phyloP scores from a whole-genome alignment of 139 green algal species.

The Closterium sp. region DNA sequence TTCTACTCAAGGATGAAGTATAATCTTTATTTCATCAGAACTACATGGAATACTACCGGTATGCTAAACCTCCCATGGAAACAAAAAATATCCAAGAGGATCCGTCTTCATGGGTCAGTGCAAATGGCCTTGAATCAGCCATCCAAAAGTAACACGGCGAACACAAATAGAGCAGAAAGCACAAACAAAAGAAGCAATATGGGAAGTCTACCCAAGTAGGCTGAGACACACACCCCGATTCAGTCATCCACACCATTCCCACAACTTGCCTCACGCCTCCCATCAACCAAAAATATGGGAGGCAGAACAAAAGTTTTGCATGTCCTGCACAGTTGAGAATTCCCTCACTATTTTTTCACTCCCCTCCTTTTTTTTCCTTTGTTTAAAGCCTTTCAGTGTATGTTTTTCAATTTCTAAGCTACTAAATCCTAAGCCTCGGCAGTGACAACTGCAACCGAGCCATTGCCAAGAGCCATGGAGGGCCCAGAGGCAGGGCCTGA shows the following conservation, averaged over 20 bases:
- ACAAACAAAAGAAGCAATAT: too few species aligned
- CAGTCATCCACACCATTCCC: neutral
- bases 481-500: neutral
- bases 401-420: neutral
- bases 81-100: neutral
- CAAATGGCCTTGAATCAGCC: neutral
- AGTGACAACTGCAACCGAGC: neutral
- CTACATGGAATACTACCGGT: too few species aligned
- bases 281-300: neutral
- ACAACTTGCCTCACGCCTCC: neutral
- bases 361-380: neutral
- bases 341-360: too few species aligned
- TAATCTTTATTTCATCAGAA: too few species aligned
- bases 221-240: neutral
- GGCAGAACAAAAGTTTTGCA: neutral
- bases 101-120: neutral
- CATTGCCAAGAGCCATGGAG: neutral
- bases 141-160: neutral
- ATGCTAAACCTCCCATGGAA: neutral
- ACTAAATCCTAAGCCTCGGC: neutral
- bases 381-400: too few species aligned
- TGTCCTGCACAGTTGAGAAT: neutral
- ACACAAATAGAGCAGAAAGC: neutral
- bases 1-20: too few species aligned
- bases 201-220: neutral